phyloP scores from a whole-genome alignment of 208 protist species.

The Balamuthia mandrillaris region DNA sequence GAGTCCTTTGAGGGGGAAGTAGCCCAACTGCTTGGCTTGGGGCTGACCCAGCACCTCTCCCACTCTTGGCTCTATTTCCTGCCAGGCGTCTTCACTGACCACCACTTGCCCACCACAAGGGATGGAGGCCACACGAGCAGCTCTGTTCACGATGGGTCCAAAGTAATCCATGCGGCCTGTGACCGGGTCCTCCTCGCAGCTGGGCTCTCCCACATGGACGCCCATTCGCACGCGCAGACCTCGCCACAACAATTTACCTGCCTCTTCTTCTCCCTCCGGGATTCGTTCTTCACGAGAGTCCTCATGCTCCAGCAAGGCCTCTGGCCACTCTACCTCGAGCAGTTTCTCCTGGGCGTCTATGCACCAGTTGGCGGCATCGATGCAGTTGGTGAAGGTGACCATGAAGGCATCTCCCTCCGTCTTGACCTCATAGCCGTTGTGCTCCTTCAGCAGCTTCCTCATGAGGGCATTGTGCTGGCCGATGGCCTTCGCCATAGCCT shows the following conservation, averaged over 20 bases:
- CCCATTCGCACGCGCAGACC: slow-evolving; percentile 69
- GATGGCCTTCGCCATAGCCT: slow-evolving; percentile 17
- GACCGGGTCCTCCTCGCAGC: slow-evolving; percentile 25
- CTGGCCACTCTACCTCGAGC: not conserved
- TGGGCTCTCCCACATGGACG: slow-evolving; percentile 48
- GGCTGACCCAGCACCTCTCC: too few species aligned
- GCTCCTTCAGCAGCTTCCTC: not conserved
- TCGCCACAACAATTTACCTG: slow-evolving; percentile 4
- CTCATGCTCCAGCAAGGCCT: not conserved
- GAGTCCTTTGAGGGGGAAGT: too few species aligned
- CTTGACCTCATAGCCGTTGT: not conserved
- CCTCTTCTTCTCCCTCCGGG: not conserved
- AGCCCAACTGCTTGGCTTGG: too few species aligned
- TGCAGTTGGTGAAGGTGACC: not conserved
- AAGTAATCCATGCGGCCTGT: slow-evolving; percentile 41
- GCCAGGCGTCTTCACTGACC: too few species aligned
- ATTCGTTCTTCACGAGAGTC: not conserved
- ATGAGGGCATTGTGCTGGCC: not conserved
- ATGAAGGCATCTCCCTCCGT: slow-evolving; percentile 37
- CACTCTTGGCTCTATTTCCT: too few species aligned
- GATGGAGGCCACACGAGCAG: not conserved
- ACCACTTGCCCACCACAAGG: slow-evolving; percentile 8
- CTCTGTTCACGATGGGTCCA: slow-evolving; percentile 33
- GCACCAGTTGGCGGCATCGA: not conserved
- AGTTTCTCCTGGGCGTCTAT: not conserved